Base-by-base conservation (phyloP, 352 stramenopile species). In the Hyaloperonospora arabidopsidis region DNA sequence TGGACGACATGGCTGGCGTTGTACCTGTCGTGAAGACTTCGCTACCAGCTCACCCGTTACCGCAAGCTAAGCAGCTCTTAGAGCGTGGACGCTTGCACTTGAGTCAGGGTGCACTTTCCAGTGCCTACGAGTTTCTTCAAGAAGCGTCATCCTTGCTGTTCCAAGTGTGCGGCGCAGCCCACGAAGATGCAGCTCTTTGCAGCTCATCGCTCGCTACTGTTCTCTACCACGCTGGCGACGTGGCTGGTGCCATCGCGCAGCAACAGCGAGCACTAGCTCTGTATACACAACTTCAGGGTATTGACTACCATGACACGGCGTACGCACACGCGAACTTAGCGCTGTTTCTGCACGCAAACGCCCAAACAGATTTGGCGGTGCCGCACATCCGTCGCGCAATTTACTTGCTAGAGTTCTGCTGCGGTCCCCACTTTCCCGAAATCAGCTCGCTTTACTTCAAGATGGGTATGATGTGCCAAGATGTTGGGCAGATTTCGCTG, bases 1-100 rank as follows among this genome's bases (percentile, higher is more conserved):
- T 95, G 17, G 68, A 85, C 15, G 93, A 98, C 61, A 84, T 98
- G 49, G 80, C 91, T 43, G 93, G 91, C 25, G 76, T 98, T 56
- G 77, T 97, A 45, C 94, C 95, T 10, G 75, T 98, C 19, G 89
- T 98, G 21, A 98, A 98, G 73, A 79, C 95, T 53, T 88, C 79
- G 49, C 56, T 93, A 22, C 87, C 93, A 35, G 59, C 72, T 1
- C 84, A 92, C 50, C 81, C 86, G 32, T 71, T 95, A 17, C 44
- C 57, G 15, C 79, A 91, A 40, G 86, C 86, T 13, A 87, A 89
- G 60, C 72, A 94, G 50, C 70, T 96, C 18, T 56, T 96, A 40
- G 94, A 98, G 61, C 73, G 81, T 50, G 94, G 86, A 5, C 83
- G 95, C 43, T 52, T 89, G 48, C 74, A 94, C 54, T 65, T 97